Percentiles rank a stretch among this genome's conserved stretches.
These are phyloP conservation scores for Sequoia sempervirens DNA, from an alignment of 75 land plant genomes.

Conservation along the genomic window DNA sequence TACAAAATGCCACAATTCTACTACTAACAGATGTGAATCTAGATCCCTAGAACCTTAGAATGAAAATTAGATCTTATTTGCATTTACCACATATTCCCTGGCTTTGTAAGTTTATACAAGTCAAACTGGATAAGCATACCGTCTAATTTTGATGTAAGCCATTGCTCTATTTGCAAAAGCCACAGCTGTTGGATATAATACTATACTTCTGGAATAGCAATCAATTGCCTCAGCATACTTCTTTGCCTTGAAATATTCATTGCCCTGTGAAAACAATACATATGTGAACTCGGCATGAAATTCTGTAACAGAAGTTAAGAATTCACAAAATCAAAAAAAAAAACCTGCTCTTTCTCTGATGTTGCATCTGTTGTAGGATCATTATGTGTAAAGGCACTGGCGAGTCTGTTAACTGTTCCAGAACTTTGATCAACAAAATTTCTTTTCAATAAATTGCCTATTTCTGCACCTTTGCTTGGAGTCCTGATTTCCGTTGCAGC, in stretches of 20 bases:
- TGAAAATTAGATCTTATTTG: neutral
- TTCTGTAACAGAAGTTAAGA: conserved; percentile 4
- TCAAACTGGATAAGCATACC: conserved; percentile 29
- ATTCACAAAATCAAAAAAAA: conserved; percentile 1
- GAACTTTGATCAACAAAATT: conserved; percentile 4
- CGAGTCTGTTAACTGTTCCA: conserved; percentile 18
- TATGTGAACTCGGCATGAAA: neutral
- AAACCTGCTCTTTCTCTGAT: conserved; percentile 91
- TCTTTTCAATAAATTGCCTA: neutral
- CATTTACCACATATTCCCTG: neutral
- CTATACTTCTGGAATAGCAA: conserved; percentile 94
- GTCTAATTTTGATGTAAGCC: conserved; percentile 79
- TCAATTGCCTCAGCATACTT: conserved; percentile 91
- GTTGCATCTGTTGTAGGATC: conserved; percentile 61
- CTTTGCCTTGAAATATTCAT: conserved; percentile 90
- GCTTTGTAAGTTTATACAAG: neutral
- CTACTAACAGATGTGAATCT: neutral
- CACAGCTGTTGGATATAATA: conserved; percentile 79
- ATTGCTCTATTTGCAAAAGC: conserved; percentile 97
- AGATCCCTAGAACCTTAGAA: neutral
- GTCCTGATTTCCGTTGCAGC: conserved; percentile 3
- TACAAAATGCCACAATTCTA: neutral
- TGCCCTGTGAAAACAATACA: conserved; percentile 55
- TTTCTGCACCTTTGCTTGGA: neutral
- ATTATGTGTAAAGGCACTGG: conserved; percentile 31